These are phyloP conservation scores for Cordyceps cicadae DNA, from an alignment of 2,329 filamentous ascomycete genomes.

Conservation along the genomic window DNA sequence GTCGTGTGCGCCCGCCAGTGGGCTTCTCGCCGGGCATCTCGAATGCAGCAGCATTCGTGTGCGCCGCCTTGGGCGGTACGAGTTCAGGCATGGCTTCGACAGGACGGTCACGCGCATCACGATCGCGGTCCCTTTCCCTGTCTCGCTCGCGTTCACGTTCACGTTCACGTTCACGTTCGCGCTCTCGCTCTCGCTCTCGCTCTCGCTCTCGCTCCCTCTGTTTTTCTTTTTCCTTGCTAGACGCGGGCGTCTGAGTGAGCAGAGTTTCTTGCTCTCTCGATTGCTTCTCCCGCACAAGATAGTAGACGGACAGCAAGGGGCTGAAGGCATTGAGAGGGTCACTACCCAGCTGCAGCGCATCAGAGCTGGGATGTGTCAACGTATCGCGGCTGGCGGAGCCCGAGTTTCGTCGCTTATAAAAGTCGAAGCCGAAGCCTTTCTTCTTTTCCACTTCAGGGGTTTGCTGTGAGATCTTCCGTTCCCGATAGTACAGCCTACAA, in stretches of 20 bases:
- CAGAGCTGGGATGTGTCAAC: conserved; percentile 71
- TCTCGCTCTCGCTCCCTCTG: conserved; percentile 23
- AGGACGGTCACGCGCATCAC: conserved; percentile 1
- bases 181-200: neutral
- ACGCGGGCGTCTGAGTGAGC: conserved; percentile 38
- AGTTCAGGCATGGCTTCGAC: conserved; percentile 58
- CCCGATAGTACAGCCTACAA: conserved; percentile 61
- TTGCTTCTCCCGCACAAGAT: conserved; percentile 89
- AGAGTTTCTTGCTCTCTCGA: conserved; percentile 56
- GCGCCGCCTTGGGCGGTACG: conserved; percentile 71
- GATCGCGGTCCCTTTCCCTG: conserved; percentile 27
- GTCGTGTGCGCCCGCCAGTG: conserved; percentile 73
- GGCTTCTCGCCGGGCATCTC: conserved; percentile 86
- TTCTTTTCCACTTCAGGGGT: conserved; percentile 68
- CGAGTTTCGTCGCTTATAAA: conserved; percentile 91
- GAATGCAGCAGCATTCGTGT: conserved; percentile 78
- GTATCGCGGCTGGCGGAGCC: conserved; percentile 75
- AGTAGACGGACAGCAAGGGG: conserved; percentile 88
- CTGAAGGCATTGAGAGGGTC: conserved; percentile 92
- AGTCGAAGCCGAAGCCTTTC: conserved; percentile 83
- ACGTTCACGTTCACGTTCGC: neutral
- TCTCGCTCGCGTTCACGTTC: conserved; percentile 19
- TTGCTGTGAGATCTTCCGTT: conserved; percentile 50
- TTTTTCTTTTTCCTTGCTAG: conserved; percentile 24
- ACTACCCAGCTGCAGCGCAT: conserved; percentile 71